Evolutionary conservation across 106 monocot species (phyloP).

Genomic region (Phalaenopsis aphrodite): DNA sequence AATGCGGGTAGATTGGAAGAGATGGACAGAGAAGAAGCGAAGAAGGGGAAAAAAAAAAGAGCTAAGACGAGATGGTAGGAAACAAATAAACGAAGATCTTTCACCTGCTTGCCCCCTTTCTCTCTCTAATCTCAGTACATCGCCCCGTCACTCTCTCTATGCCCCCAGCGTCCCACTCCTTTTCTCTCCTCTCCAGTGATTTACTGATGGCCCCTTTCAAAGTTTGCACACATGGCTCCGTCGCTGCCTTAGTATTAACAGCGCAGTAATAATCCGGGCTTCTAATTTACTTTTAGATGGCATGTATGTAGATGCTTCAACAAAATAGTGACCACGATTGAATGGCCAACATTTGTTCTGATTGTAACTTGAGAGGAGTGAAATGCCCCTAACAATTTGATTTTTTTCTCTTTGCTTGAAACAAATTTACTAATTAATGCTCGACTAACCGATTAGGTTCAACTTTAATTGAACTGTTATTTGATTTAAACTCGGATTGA

Average conservation of each 20-base stretch:
- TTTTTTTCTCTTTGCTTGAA: too few species aligned
- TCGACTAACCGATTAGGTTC: too few species aligned
- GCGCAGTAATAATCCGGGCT: not conserved
- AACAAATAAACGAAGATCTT: not conserved
- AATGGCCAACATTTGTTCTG: not conserved
- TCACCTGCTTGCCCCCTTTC: not conserved
- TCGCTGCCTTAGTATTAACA: not conserved
- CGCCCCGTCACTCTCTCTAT: not conserved
- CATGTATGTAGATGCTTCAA: not conserved
- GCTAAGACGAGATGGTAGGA: not conserved
- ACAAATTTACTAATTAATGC: too few species aligned
- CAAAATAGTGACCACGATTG: not conserved
- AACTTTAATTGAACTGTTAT: too few species aligned
- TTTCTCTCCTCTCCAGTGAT: not conserved
- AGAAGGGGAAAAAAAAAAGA: slow-evolving; percentile 1
- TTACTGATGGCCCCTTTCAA: not conserved
- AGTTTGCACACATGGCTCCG: not conserved
- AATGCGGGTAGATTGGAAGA: slow-evolving; percentile 27
- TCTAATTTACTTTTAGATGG: not conserved
- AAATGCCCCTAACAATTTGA: too few species aligned
- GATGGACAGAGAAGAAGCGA: not conserved
- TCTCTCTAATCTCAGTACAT: slow-evolving; percentile 1
- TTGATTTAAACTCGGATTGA: too few species aligned
- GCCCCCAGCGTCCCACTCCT: not conserved
- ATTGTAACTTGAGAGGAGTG: too few species aligned